Evolutionary conservation across 345 rosid genomes (phyloP).

Genomic region (Geranium rotundifolium): DNA sequence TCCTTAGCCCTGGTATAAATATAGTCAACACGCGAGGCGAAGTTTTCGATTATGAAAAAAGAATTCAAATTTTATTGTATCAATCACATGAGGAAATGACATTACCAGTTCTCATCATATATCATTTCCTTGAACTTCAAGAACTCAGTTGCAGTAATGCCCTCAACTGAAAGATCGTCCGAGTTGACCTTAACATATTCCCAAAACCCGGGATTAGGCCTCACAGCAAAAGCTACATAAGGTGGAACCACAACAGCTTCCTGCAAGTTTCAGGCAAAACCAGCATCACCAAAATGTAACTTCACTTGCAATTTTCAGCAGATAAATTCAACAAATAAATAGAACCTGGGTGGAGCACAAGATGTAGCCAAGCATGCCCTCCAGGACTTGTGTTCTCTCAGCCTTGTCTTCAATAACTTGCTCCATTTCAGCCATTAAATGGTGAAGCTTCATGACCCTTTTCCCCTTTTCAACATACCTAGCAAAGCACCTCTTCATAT

Average conservation of each 20-base stretch:
- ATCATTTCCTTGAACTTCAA: constrained; percentile 67
- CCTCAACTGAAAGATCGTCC: constrained; percentile 46
- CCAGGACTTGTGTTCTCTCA: constrained; percentile 53
- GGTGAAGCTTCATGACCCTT: constrained; percentile 48
- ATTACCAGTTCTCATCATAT: constrained; percentile 68
- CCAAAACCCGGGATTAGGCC: constrained; percentile 86
- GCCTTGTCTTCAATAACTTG: constrained; percentile 42
- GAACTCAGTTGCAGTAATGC: constrained; percentile 45
- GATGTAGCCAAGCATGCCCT: constrained; percentile 74
- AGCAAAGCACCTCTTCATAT: constrained; percentile 71
- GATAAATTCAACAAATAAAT: too few species aligned
- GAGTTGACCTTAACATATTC: constrained; percentile 74
- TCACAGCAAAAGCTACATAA: constrained; percentile 59
- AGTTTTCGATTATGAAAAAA: too few species aligned
- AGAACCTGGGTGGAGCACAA: constrained; percentile 52
- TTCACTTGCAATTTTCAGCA: too few species aligned
- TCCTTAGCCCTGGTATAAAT: constrained; percentile 52
- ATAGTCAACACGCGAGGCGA: too few species aligned
- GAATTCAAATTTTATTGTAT: too few species aligned
- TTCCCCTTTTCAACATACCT: constrained; percentile 62
- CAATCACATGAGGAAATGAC: background rate
- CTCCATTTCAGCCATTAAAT: constrained; percentile 56
- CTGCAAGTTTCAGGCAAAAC: constrained; percentile 16
- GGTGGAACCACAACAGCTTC: constrained; percentile 89
- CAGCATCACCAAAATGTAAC: too few species aligned